Base-by-base conservation (phyloP, 2,329 filamentous ascomycete genomes). In the Epichloe elymi region DNA sequence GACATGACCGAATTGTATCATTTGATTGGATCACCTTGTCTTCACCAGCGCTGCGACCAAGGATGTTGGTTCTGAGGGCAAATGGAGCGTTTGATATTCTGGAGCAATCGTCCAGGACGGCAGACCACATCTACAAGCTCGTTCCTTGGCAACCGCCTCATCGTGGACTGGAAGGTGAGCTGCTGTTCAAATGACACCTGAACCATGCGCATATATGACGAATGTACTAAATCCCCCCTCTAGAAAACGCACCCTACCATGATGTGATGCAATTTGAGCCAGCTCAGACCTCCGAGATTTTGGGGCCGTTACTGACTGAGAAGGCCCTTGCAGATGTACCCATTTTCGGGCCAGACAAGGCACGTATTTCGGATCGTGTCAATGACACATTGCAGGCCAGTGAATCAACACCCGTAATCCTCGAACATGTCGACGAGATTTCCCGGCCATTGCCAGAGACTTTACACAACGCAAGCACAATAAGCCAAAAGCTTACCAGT, bases 1-100 rank as follows among this genome's bases (percentile, higher is more conserved):
- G 76, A 62, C 72, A 75, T 57, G 77, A 83, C 51, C 74, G 78
- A 19, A 82, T 84, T 35, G 78, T 84, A 7, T 83, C 80, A 0
- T 84, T 84, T 61, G 81, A 85, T 60, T 85, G 81, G 80, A 68
- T 83, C 10, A 82, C 77, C 3, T 67, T 82, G 45, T 70, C 74
- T 11, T 78, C 76, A 3, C 69, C 77, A 3, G 71, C 73, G 14
- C 60, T 82, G 46, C 74, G 74, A 23, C 78, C 79, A 33, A 72
- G 80, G n/a, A 66, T 80, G 39, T 62, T 84, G 23, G 78, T 79
- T 2, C 63, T 84, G 26, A 72, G 80, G 26, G 78, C 78, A 36
- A 83, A 76, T 55, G 79, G 80, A 17, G 70, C 68, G 14, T 80
- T 83, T 59, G 78, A 81, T 33, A 79, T 85, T 17, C 61, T 84